Evolutionary conservation across 805 yeast species (phyloP).

Genomic region (Naumovozyma castellii): DNA sequence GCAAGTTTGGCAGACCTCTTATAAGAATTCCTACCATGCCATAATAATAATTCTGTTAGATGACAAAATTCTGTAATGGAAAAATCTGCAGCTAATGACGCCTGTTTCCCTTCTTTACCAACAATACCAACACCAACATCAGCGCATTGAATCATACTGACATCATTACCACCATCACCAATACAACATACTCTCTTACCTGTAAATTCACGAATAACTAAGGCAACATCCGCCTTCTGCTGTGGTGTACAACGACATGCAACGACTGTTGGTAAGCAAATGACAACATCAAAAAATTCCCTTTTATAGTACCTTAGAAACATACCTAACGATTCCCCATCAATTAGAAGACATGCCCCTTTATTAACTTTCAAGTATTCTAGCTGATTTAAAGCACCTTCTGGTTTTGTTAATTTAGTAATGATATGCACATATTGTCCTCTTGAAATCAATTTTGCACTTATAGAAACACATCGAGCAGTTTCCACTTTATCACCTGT

Average conservation of each 20-base stretch:
- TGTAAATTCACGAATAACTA: constrained; percentile 65
- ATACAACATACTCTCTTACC: constrained; percentile 92
- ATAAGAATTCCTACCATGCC: constrained; percentile 98
- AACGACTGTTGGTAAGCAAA: constrained; percentile 82
- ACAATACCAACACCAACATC: constrained; percentile 99
- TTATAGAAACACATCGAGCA: constrained; percentile 94
- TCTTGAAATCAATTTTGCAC: constrained; percentile 82
- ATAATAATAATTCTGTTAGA: constrained; percentile 71
- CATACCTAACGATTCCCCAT: constrained; percentile 80
- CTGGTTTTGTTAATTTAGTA: constrained; percentile 50
- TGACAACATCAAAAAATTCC: constrained; percentile 71
- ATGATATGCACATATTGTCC: constrained; percentile 90
- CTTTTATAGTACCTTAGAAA: constrained; percentile 52
- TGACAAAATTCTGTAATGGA: constrained; percentile 87
- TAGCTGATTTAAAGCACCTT: constrained; percentile 61
- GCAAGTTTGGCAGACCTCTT: constrained; percentile 91
- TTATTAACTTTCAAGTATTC: constrained; percentile 58
- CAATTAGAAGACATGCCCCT: constrained; percentile 65
- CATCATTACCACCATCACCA: constrained; percentile 99
- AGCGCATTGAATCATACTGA: constrained; percentile 96
- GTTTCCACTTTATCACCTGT: constrained; percentile 99
- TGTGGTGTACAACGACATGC: constrained; percentile 99
- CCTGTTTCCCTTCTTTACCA: constrained; percentile 97
- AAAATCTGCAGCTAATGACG: constrained; percentile 94
- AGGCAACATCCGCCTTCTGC: constrained; percentile 93